Evolutionary conservation across 176 grass and related monocot species (phyloP).

Genomic region (Eragrostis curvula): DNA sequence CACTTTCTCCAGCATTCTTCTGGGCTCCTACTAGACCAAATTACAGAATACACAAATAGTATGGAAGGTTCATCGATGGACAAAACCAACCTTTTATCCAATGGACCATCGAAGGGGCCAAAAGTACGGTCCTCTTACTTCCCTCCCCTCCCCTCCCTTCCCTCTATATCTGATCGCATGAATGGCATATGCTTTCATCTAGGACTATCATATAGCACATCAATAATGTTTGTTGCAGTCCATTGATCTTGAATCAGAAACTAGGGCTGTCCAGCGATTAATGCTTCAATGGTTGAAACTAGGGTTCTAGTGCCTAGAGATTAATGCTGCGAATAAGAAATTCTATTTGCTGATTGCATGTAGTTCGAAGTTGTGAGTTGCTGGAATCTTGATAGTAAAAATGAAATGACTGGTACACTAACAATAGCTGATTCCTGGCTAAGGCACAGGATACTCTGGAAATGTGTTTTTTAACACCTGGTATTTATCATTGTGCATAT

Average conservation of each 20-base stretch:
- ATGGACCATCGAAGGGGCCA: slow-evolving; percentile 58
- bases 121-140: slow-evolving; percentile 60
- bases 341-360: neutral
- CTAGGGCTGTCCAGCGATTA: too few species aligned
- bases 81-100: slow-evolving; percentile 41
- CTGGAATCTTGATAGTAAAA: neutral
- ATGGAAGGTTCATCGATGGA: slow-evolving; percentile 51
- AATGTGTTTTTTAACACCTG: neutral
- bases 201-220: slow-evolving; percentile 11
- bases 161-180: neutral
- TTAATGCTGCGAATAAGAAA: too few species aligned
- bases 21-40: slow-evolving; percentile 61
- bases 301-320: too few species aligned
- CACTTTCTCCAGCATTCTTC: slow-evolving; percentile 77
- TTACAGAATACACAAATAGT: slow-evolving; percentile 70
- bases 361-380: neutral
- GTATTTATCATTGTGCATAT: neutral
- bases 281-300: neutral
- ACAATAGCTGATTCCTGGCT: neutral
- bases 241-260: neutral
- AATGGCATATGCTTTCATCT: slow-evolving; percentile 9
- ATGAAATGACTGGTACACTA: neutral
- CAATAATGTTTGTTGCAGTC: neutral
- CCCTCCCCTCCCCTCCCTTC: too few species aligned
- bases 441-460: neutral